Percentiles rank a stretch among this genome's conserved stretches.
These are phyloP conservation scores for Wallacemonas sp. DNA, from an alignment of 208 protist genomes.

Conservation along the genomic window DNA sequence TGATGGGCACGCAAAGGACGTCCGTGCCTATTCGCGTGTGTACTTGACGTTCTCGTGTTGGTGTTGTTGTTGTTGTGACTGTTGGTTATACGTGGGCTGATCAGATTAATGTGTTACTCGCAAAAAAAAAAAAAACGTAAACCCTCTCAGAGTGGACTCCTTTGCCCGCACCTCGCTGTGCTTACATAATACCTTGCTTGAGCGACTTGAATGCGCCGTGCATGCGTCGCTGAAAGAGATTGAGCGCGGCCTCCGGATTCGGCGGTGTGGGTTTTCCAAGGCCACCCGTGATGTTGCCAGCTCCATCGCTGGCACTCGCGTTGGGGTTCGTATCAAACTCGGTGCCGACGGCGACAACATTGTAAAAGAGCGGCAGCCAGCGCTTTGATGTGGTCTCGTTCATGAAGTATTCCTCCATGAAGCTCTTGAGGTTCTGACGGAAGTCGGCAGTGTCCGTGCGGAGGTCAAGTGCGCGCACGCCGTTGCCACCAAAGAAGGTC, in stretches of 20 bases:
- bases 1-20: too few relatives aligned
- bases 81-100: too few relatives aligned
- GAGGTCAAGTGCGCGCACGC: slow-evolving; percentile 53
- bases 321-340: slow-evolving; percentile 37
- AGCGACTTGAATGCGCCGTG: slow-evolving; percentile 75
- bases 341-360: slow-evolving; percentile 67
- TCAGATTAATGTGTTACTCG: too few relatives aligned
- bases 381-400: slow-evolving; percentile 53
- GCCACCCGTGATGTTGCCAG: background rate
- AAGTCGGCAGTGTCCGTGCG: slow-evolving; percentile 57
- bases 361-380: slow-evolving; percentile 77
- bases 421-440: slow-evolving; percentile 45
- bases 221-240: slow-evolving; percentile 63
- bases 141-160: too few relatives aligned
- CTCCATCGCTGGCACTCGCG: background rate
- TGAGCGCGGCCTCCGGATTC: slow-evolving; percentile 15
- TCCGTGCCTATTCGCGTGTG: too few relatives aligned
- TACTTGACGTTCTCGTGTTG: too few relatives aligned
- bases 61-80: too few relatives aligned
- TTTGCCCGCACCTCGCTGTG: too few relatives aligned
- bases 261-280: background rate
- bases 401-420: slow-evolving; percentile 78
- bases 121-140: too few relatives aligned
- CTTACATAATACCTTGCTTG: slow-evolving; percentile 66
- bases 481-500: slow-evolving; percentile 84